Conservation (phyloP, 75 land plant genomes). For the Isoetes taiwanensis region DNA sequence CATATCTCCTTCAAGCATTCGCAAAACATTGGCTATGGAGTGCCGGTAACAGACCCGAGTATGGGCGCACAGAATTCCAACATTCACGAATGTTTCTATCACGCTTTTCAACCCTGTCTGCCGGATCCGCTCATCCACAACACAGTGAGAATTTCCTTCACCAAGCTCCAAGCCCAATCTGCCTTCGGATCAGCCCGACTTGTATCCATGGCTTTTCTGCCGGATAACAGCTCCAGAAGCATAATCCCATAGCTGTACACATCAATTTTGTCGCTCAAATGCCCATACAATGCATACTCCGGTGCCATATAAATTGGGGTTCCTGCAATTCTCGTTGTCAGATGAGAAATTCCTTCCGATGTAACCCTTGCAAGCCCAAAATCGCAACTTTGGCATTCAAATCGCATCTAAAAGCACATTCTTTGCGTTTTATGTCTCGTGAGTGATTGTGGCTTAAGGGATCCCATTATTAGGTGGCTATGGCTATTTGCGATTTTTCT, state of each 20-base stretch:
- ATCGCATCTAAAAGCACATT: not conserved
- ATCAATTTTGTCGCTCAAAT: constrained; percentile 2
- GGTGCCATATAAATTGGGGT: not conserved
- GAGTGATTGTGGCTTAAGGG: not conserved
- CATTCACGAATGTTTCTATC: too few species aligned
- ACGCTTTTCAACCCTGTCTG: too few species aligned
- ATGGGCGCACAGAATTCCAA: too few species aligned
- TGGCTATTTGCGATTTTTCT: not conserved
- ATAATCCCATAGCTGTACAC: constrained; percentile 1
- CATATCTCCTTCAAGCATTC: too few species aligned
- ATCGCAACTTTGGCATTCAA: not conserved
- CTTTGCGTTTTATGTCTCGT: not conserved
- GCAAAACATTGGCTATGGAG: too few species aligned
- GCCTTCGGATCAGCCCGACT: too few species aligned
- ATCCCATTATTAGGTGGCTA: not conserved
- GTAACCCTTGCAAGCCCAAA: constrained; percentile 1
- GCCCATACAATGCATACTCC: constrained; percentile 1
- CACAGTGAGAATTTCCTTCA: too few species aligned
- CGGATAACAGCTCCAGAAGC: not conserved
- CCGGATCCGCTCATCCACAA: too few species aligned
- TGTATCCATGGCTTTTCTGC: not conserved
- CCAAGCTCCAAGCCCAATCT: too few species aligned
- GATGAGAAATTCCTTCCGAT: not conserved
- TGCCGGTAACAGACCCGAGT: too few species aligned
- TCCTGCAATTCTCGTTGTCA: not conserved